Percentiles rank a stretch among this genome's conserved stretches.
Conservation (phyloP, 2,329 filamentous ascomycete species). For the Epicoccum sorghinum region DNA sequence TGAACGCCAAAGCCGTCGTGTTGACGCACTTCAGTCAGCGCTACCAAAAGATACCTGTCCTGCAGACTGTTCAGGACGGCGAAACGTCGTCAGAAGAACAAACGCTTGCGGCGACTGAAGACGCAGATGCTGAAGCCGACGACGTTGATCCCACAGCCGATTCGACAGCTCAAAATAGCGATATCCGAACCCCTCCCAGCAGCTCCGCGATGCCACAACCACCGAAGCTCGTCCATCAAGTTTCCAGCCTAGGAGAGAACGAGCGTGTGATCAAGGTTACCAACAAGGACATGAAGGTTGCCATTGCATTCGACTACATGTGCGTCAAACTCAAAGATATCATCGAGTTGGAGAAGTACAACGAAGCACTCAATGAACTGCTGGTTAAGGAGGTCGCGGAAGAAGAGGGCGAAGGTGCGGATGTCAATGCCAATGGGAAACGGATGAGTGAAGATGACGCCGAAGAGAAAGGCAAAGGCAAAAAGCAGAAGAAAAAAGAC, state of each 20-base stretch:
- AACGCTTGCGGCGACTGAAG: conserved; percentile 25
- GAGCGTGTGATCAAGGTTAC: conserved; percentile 47
- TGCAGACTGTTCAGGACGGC: conserved; percentile 49
- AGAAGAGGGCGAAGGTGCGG: conserved; percentile 14
- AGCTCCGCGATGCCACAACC: conserved; percentile 11
- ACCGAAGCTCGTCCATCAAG: conserved; percentile 18
- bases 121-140: conserved; percentile 32
- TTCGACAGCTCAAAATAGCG: conserved; percentile 26
- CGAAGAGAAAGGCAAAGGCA: conserved; percentile 23
- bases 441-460: conserved; percentile 37
- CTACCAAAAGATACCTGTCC: conserved; percentile 75
- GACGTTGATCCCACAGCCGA: conserved; percentile 27
- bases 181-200: conserved; percentile 23
- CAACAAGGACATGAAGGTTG: conserved; percentile 64
- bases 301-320: conserved; percentile 83
- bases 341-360: conserved; percentile 67
- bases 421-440: conserved; percentile 37
- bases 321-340: conserved; percentile 73
- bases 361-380: conserved; percentile 64
- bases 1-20: conserved; percentile 80
- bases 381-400: conserved; percentile 50
- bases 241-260: conserved; percentile 18
- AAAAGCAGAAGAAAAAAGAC: conserved; percentile 35
- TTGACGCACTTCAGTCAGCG: conserved; percentile 96
- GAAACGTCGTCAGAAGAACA: conserved; percentile 20